Evolutionary conservation across 2,329 filamentous ascomycete species (phyloP).

Genomic region (Alternaria rosae): DNA sequence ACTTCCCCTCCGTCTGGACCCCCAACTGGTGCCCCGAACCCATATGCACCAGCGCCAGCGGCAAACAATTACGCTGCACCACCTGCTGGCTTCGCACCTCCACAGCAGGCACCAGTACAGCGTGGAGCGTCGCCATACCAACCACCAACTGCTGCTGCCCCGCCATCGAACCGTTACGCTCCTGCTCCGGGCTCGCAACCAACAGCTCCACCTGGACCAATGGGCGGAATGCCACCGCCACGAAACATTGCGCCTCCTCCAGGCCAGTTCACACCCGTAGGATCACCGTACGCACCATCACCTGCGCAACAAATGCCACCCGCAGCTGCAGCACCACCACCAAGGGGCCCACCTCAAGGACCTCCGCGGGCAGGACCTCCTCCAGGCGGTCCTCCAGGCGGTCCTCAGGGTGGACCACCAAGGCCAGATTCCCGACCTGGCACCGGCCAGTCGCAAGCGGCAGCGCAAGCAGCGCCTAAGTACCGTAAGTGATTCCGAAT

Average conservation of each 20-base stretch:
- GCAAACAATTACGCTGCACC: constrained; percentile 65
- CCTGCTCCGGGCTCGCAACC: constrained; percentile 67
- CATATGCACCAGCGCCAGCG: constrained; percentile 67
- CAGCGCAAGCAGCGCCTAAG: constrained; percentile 64
- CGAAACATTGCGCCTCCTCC: constrained; percentile 56
- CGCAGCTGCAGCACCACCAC: constrained; percentile 54
- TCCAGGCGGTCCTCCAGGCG: constrained; percentile 37
- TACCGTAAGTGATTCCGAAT: constrained; percentile 67
- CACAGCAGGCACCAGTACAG: constrained; percentile 66
- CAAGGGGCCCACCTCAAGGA: constrained; percentile 43
- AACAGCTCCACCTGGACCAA: constrained; percentile 42
- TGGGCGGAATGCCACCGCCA: constrained; percentile 49
- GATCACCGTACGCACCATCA: constrained; percentile 24
- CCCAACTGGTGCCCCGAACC: constrained; percentile 61
- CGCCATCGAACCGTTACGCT: constrained; percentile 66
- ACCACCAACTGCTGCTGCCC: constrained; percentile 75
- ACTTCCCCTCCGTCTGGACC: constrained; percentile 71
- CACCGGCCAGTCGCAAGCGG: constrained; percentile 59
- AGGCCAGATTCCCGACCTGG: constrained; percentile 53
- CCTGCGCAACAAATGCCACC: constrained; percentile 48
- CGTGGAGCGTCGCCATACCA: constrained; percentile 88
- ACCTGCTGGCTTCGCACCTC: constrained; percentile 55
- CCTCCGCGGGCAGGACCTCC: constrained; percentile 57
- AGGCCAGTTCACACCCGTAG: constrained; percentile 44
- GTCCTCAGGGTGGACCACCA: constrained; percentile 47